Evolutionary conservation across 495 filamentous ascomycete species (phyloP).

Genomic region (Parathielavia hyrcaniae): DNA sequence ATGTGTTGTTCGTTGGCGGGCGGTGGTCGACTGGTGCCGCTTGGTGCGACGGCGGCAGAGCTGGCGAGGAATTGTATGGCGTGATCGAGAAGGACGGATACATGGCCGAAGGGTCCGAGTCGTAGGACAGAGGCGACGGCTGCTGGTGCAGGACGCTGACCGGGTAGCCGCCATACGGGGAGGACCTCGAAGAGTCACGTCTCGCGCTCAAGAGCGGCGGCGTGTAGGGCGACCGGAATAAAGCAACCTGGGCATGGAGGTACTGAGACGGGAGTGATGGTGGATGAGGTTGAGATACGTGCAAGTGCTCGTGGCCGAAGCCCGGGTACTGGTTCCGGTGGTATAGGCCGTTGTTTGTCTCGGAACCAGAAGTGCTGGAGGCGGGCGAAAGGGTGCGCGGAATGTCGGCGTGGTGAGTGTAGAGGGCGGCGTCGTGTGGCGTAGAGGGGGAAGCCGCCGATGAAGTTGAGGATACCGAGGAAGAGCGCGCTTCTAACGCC

Average conservation of each 20-base stretch:
- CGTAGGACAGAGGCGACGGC: constrained; percentile 17
- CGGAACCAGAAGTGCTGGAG: constrained; percentile 7
- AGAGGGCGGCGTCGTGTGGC: constrained; percentile 8
- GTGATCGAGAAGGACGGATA: constrained; percentile 14
- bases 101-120: constrained; percentile 7
- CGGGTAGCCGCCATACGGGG: constrained; percentile 17
- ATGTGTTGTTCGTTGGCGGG: background rate
- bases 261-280: constrained; percentile 19
- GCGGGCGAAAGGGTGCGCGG: constrained; percentile 26
- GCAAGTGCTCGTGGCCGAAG: constrained; percentile 4
- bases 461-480: constrained; percentile 24
- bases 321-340: background rate
- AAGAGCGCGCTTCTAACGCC: constrained; percentile 19
- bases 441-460: constrained; percentile 22
- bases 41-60: constrained; percentile 11
- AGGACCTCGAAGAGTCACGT: constrained; percentile 9
- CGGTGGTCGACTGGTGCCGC: background rate
- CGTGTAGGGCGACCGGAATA: constrained; percentile 19
- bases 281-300: constrained; percentile 2
- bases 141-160: constrained; percentile 11
- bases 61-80: constrained; percentile 8
- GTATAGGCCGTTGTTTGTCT: background rate
- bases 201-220: constrained; percentile 11
- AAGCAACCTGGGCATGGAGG: constrained; percentile 15
- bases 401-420: constrained; percentile 9